phyloP scores from a whole-genome alignment of 768 basidiomycete genomes.

The Rubroboletus pulcherrimus region DNA sequence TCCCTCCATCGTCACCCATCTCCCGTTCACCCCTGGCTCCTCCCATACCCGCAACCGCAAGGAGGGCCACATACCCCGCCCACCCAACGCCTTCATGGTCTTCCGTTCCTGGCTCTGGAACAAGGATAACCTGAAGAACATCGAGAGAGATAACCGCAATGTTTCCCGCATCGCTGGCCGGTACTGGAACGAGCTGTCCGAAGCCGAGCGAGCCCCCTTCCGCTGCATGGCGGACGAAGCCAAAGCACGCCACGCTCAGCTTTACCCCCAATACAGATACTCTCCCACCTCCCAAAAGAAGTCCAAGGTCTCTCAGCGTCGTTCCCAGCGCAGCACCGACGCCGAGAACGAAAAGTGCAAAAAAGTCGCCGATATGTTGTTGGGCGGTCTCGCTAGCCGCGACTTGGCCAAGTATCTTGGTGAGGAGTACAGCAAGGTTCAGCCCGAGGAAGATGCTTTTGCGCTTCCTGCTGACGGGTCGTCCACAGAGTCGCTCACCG shows the following conservation, averaged over 20 bases:
- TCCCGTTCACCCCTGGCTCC: conserved; percentile 29
- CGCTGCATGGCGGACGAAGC: conserved; percentile 43
- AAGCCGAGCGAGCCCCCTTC: conserved; percentile 46
- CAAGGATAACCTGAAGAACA: conserved; percentile 43
- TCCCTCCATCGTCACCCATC: conserved; percentile 22
- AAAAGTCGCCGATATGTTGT: conserved; percentile 34
- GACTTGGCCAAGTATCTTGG: conserved; percentile 25
- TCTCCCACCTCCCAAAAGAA: conserved; percentile 41
- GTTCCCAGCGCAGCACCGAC: conserved; percentile 28
- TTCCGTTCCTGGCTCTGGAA: conserved; percentile 68
- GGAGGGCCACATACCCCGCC: conserved; percentile 62
- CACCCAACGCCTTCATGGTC: conserved; percentile 84
- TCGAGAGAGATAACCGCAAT: conserved; percentile 68
- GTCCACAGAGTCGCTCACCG: neutral
- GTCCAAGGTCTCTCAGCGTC: conserved; percentile 31
- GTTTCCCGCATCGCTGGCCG: conserved; percentile 68
- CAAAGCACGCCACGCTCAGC: conserved; percentile 43
- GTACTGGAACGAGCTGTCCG: conserved; percentile 58
- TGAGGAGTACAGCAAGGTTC: neutral
- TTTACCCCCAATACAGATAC: conserved; percentile 62
- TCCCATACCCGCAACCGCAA: conserved; percentile 41
- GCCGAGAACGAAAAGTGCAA: conserved; percentile 39
- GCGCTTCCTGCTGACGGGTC: neutral
- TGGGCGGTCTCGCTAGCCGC: conserved; percentile 32
- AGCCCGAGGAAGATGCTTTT: neutral